These are phyloP conservation scores for Septoria petroselini DNA, from an alignment of 2,329 filamentous ascomycete genomes.

Conservation along the genomic window DNA sequence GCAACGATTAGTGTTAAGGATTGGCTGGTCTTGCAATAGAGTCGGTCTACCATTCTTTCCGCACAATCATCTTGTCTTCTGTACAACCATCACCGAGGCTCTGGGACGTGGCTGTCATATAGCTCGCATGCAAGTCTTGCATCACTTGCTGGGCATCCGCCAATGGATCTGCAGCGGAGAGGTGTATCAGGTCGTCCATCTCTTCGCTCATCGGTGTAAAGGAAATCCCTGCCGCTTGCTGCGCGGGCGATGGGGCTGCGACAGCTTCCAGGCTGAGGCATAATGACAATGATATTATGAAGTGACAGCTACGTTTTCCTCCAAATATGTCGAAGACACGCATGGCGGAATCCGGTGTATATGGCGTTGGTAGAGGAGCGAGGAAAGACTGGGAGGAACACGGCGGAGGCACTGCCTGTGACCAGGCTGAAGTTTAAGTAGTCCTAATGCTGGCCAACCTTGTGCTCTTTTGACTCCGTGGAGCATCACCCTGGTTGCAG, in stretches of 20 bases:
- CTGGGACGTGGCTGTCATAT: not conserved
- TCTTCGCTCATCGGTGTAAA: not conserved
- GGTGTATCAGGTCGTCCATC: not conserved
- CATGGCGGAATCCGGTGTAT: no score
- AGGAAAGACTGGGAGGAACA: no score
- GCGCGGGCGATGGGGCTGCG: conserved; percentile 1
- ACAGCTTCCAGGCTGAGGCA: not conserved
- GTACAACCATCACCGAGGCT: conserved; percentile 21
- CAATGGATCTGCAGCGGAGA: not conserved
- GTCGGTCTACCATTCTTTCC: conserved; percentile 31
- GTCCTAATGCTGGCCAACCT: no score
- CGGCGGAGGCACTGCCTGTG: no score
- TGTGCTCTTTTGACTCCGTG: no score
- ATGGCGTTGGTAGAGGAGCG: no score
- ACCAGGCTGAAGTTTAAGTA: no score
- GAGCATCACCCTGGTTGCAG: no score
- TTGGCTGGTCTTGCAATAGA: no score
- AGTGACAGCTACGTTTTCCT: not conserved
- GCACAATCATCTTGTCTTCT: conserved; percentile 26
- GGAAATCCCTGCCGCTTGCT: conserved; percentile 2
- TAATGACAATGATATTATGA: not conserved
- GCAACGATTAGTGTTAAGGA: conserved; percentile 19
- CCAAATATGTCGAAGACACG: no score
- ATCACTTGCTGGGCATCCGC: conserved; percentile 5
- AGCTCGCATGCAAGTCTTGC: conserved; percentile 6